Conservation (phyloP, 2,329 filamentous ascomycete species). For the Stemphylium vesicarium region DNA sequence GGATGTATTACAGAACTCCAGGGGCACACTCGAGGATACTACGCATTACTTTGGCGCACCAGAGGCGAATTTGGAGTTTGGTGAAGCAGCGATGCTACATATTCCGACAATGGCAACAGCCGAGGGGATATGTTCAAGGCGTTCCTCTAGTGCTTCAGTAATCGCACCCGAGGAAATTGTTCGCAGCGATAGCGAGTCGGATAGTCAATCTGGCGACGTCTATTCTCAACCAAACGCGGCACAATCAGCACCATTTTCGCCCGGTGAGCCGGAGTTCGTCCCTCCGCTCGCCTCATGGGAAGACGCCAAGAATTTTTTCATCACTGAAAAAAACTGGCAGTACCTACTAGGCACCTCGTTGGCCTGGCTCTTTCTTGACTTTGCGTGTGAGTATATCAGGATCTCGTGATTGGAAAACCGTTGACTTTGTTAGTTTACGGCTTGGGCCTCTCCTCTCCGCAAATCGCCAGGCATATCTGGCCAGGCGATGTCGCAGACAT, state of each 20-base stretch:
- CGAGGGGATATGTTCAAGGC: conserved; percentile 7
- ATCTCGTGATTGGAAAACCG: not conserved
- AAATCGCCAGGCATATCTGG: conserved; percentile 46
- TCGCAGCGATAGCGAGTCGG: conserved; percentile 36
- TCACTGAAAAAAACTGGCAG: conserved; percentile 46
- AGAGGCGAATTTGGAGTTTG: conserved; percentile 30
- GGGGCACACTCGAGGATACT: conserved; percentile 42
- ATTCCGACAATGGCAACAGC: not conserved
- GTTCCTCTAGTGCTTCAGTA: conserved; percentile 31
- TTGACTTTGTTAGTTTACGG: conserved; percentile 34
- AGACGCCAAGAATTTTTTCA: conserved; percentile 44
- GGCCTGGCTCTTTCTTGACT: conserved; percentile 46
- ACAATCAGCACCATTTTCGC: conserved; percentile 19
- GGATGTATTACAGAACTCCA: conserved; percentile 47
- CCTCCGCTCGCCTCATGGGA: conserved; percentile 42
- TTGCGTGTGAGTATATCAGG: conserved; percentile 31
- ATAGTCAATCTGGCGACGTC: conserved; percentile 18
- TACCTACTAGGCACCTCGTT: conserved; percentile 47
- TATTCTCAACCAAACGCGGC: conserved; percentile 7
- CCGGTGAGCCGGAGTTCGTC: conserved; percentile 56
- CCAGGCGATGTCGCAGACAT: conserved; percentile 14
- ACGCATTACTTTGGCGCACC: conserved; percentile 40
- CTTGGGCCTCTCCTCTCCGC: conserved; percentile 44
- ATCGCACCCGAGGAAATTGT: conserved; percentile 36
- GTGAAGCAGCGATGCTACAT: conserved; percentile 38